Base-by-base conservation (phyloP, 2,329 filamentous ascomycete species). In the Shiraia bambusicola region DNA sequence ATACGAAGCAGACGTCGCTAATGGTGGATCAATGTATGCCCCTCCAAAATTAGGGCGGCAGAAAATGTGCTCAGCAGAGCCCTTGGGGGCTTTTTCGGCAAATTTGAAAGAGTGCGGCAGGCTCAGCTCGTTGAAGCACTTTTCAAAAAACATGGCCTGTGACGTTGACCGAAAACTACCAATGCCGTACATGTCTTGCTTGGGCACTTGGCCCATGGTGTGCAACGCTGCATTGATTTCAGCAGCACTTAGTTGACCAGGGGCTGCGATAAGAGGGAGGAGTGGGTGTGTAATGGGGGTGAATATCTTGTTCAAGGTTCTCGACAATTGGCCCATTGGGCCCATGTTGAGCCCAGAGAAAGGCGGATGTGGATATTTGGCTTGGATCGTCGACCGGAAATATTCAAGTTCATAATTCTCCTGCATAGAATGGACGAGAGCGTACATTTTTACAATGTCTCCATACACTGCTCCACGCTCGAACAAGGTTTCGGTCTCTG, bases 361-460 rank as follows among this genome's bases (percentile, higher is more conserved):
- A 1, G 87, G 86, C 8, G 88, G 87, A 7, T 84, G 77, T 7
- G 85, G 79, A 51, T 86, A 84, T 49, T 85, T 81, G 22, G 79
- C 73, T 58, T 82, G 82, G 63, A 93, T 84, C 51, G 83, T 79
- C 9, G 87, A 89, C 22, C 88, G 83, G 70, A 95, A 94, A 67
- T 91, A 91, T 67, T 94, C 89, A 25, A 94, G 78, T 70, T 94
- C 88, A 62, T 94, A 93, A 67, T 94, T 93, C 56, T 91, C 88
- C 61, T 90, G 88, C 63, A 87, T 83, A 28, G 86, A 84, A 61
- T 83, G 85, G 61, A 89, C 87, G 61, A 91, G 84, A 24, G 86
- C 83, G 58, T 93, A 93, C 87, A 94, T 93, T 73, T 93, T 94
- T 61, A 94, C 84, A 42, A 94, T 88, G 65, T 94, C 88, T 33